phyloP scores from a whole-genome alignment of 495 filamentous ascomycete species.

The Hypoxylon fragiforme region DNA sequence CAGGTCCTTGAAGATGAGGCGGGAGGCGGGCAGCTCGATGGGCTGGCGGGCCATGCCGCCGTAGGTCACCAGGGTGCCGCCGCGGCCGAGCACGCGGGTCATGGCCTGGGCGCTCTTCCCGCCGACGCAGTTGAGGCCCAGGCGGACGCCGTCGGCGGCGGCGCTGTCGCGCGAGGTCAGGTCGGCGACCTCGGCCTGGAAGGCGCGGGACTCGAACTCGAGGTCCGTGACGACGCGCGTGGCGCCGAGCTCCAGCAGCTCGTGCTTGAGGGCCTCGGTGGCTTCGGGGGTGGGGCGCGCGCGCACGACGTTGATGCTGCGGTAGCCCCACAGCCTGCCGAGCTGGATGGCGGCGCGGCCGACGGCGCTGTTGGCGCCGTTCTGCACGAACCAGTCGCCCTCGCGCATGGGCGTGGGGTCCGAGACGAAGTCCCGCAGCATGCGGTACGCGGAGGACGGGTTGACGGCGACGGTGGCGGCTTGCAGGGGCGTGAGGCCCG shows the following conservation, averaged over 20 bases:
- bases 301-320: slow-evolving; percentile 84
- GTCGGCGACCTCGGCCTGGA: slow-evolving; percentile 61
- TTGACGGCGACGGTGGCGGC: slow-evolving; percentile 88
- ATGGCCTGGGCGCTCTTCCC: slow-evolving; percentile 76
- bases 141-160: slow-evolving; percentile 64
- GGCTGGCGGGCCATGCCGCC: slow-evolving; percentile 92
- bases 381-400: slow-evolving; percentile 92
- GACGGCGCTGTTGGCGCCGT: slow-evolving; percentile 92
- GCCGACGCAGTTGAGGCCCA: slow-evolving; percentile 95
- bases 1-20: slow-evolving; percentile 90
- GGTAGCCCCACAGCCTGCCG: slow-evolving; percentile 77
- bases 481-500: slow-evolving; percentile 70
- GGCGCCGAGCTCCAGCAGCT: slow-evolving; percentile 72
- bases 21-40: slow-evolving; percentile 70
- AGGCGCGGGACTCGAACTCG: slow-evolving; percentile 63
- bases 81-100: slow-evolving; percentile 65
- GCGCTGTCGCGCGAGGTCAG: too few relatives aligned
- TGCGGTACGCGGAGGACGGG: slow-evolving; percentile 88
- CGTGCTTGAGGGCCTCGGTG: slow-evolving; percentile 67
- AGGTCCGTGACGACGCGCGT: slow-evolving; percentile 81
- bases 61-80: slow-evolving; percentile 85
- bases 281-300: slow-evolving; percentile 62
- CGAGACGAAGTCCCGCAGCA: slow-evolving; percentile 81
- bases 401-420: slow-evolving; percentile 45
- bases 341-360: slow-evolving; percentile 88